Evolutionary conservation across 202 grass and related monocot genomes (phyloP), one percentile per base, ranked within the genome.

Genomic region (Carex arenaria): DNA sequence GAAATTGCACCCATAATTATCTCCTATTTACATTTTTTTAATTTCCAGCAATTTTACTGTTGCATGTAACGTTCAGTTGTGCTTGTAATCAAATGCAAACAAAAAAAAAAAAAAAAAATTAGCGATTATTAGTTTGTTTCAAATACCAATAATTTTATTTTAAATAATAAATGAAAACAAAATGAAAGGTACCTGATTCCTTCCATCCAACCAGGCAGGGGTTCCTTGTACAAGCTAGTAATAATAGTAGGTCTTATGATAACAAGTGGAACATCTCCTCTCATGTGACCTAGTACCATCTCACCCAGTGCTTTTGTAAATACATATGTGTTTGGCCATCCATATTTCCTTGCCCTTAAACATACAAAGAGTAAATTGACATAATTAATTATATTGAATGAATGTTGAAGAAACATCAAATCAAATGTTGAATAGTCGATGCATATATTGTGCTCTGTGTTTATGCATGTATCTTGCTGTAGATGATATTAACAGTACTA

Each of bases 241-340:
- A 97, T 97, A 54, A 97, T 94, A 73, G 89, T 91, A 13, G 92
- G 92, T 0, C 94, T 86, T 11, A 94, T 53, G 49, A 97, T 81
- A 13, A 93, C 90, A 64, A 92, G 84, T 0, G 92, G 88, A 23
- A 86, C 40, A 17, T 74, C 82, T 75, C 63, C 84, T 15, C 84
- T 82, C 83, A 85, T 68, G 63, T 87, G 81, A 9, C 81, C 82
- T 8, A 97, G 86, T 9, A 97, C 7, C 86, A 93, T 90, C 87
- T 97, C 94, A 5, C 90, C 94, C 94, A 97, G 90, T 72, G 94
- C 92, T 83, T 97, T 97, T 66, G 92, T 97, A 87, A 91, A 94
- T 9, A 97, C 89, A 62, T 97, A 97, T 3, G 94, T 94, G 64
- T 97, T 97, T 70, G 94, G 93, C 94, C 95, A 97, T 0, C 94